Base-by-base conservation (phyloP, 768 basidiomycete species). In the Tulasnella sp. region DNA sequence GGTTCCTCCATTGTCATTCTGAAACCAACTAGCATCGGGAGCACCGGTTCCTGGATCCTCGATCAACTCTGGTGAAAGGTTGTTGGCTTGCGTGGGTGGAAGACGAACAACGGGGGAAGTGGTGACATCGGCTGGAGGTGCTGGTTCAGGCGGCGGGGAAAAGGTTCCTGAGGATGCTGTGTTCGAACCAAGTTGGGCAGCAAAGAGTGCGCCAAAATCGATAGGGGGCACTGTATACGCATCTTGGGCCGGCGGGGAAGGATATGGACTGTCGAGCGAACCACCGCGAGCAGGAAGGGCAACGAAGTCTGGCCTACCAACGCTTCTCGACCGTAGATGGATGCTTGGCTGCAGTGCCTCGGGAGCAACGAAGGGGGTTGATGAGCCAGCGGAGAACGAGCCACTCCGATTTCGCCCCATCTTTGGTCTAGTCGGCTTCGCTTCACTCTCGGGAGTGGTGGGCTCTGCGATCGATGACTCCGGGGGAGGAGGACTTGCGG, bases 191-290 rank as follows among this genome's bases (percentile, higher is more conserved):
- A 34, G 29, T 17, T 64, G 58, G 12, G 58, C 29, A 34, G 58
- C 58, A 11, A 64, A 64, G 31, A 64, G 58, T 29, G 58, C 29
- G 58, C 29, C 58, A 34, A 64, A 64, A 64, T 64, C 58, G 12
- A 64, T 64, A 25, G 58, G 58, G 8, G 58, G 58, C 2, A 64
- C 58, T 14, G 58, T 11, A 25, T 64, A 64, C 31, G 58, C 58
- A 64, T 64, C 58, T 34, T 64, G 58, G 29, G 14, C 52, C 15
- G 73, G 58, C 34, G 73, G 73, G 22, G 73, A 74, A n/a, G 73
- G 73, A 58, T 74, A 74, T 36, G 73, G 73, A 25, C 73, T 74
- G 29, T 74, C 73, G 17, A 49, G 15, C 31, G 45, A 29, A 31
- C 73, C n/a, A n/a, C n/a, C 49, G 22, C 29, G 31, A 31, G 73